Evolutionary conservation across 345 rosid genomes (phyloP), one percentile per base, ranked within the genome.

Genomic region (Psidium guajava): DNA sequence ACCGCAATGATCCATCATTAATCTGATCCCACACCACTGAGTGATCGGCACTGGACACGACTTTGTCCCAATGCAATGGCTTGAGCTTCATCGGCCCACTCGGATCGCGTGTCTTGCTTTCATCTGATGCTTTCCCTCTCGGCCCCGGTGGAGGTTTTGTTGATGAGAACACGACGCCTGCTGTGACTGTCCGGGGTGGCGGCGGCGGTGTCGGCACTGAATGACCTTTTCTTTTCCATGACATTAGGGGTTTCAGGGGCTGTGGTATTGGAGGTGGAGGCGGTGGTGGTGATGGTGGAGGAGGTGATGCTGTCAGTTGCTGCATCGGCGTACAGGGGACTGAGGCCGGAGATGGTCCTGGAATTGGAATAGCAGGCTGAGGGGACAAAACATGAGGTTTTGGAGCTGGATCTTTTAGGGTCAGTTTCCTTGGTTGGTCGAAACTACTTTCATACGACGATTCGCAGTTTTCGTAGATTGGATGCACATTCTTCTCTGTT

Each of bases 21-120:
- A 94, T 92, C 87, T 92, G 87, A 89, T 94, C 89, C 96, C 96
- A 94, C 55, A 94, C 95, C 85, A 94, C 83, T 16, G 93, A 94
- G 87, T 94, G 94, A 81, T 94, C 93, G 64, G 89, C 88, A 87
- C 89, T 88, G 53, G 93, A 91, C 24, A 85, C 58, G 52, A 94
- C 91, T 87, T 94, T 94, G 83, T 94, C 96, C 95, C 96, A 92
- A 55, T 92, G 92, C 89, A 94, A 86, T 21, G 95, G 94, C 86
- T 90, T 91, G 56, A 90, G 89, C 90, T 92, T 93, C 88, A 85
- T 74, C 12, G 74, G 88, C 69, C 90, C 90, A 85, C 81, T 90
- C 22, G 90, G 91, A 69, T 36, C 20, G 44, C 77, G 18, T 18
- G 77, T 69, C 77, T 44, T 69, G 77, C 47, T 69, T 69, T 8